Percentiles rank a stretch among this genome's conserved stretches.
These are phyloP conservation scores for Silene coronaria DNA, from an alignment of 179 eudicot species.

Conservation along the genomic window DNA sequence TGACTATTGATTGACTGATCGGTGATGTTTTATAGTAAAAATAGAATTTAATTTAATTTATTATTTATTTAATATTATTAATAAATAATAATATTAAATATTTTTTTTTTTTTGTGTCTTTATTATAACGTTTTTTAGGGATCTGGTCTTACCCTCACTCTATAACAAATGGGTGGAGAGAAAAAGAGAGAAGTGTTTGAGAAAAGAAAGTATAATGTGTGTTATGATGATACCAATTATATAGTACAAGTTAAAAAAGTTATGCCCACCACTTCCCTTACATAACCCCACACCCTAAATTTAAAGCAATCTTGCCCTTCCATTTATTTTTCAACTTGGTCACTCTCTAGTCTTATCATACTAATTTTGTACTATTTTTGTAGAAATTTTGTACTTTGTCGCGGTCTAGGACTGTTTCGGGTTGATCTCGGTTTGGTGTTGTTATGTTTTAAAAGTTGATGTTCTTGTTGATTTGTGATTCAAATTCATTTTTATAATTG, in stretches of 20 bases:
- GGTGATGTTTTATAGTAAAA: conserved; percentile 28
- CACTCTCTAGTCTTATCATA: conserved; percentile 13
- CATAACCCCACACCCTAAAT: conserved; percentile 11
- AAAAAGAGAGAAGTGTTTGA: conserved; percentile 10
- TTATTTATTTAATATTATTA: background rate
- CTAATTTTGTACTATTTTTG: background rate
- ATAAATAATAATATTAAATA: background rate
- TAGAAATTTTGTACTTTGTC: background rate
- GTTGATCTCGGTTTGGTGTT: background rate
- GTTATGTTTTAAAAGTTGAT: too few species aligned
- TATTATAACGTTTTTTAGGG: conserved; percentile 20
- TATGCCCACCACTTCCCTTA: background rate
- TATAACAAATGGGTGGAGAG: conserved; percentile 31
- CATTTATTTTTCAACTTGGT: background rate
- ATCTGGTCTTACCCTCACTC: conserved; percentile 18
- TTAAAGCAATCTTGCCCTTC: background rate
- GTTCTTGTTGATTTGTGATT: too few species aligned
- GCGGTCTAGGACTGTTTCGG: background rate
- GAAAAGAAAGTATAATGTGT: conserved; percentile 10
- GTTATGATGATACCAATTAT: conserved; percentile 37
- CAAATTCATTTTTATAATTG: too few species aligned
- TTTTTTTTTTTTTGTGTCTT: background rate
- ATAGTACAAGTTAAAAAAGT: conserved; percentile 18
- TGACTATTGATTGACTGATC: conserved; percentile 34
- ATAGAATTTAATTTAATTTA: background rate